Evolutionary conservation across 2,329 filamentous ascomycete genomes (phyloP).

Genomic region (Fusarium bulbicola): DNA sequence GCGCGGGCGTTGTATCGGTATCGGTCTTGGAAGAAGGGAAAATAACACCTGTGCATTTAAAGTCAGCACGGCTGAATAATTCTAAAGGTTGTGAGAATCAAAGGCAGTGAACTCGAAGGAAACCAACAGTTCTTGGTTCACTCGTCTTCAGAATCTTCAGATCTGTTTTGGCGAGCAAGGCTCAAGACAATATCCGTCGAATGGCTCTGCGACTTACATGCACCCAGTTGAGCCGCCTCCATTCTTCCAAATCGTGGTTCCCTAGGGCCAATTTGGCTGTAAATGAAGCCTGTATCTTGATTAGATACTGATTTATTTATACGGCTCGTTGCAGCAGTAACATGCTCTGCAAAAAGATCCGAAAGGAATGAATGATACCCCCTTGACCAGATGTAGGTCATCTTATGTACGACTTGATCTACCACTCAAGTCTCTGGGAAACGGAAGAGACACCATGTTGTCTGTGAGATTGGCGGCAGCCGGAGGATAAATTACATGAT

Average conservation of each 20-base stretch:
- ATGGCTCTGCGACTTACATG: not conserved
- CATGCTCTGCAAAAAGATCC: not conserved
- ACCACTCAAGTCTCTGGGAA: slow-evolving; percentile 72
- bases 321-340: accelerated
- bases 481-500: not conserved
- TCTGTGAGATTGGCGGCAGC: not conserved
- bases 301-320: not conserved
- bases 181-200: not conserved
- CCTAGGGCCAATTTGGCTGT: not conserved
- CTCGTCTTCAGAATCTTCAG: too few relatives aligned
- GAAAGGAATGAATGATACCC: not conserved
- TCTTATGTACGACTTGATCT: slow-evolving; percentile 82
- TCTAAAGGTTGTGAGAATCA: too few relatives aligned
- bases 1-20: not conserved
- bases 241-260: not conserved
- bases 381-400: slow-evolving; percentile 66
- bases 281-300: not conserved
- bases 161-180: not conserved
- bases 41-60: not conserved
- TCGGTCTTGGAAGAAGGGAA: not conserved
- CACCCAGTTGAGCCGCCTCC: not conserved
- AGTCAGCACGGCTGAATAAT: not conserved
- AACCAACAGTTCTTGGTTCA: not conserved
- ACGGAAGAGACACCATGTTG: slow-evolving; percentile 45
- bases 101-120: not conserved